These are phyloP conservation scores for Blastomyces silverae DNA, from an alignment of 2,329 filamentous ascomycete species.

Conservation along the genomic window DNA sequence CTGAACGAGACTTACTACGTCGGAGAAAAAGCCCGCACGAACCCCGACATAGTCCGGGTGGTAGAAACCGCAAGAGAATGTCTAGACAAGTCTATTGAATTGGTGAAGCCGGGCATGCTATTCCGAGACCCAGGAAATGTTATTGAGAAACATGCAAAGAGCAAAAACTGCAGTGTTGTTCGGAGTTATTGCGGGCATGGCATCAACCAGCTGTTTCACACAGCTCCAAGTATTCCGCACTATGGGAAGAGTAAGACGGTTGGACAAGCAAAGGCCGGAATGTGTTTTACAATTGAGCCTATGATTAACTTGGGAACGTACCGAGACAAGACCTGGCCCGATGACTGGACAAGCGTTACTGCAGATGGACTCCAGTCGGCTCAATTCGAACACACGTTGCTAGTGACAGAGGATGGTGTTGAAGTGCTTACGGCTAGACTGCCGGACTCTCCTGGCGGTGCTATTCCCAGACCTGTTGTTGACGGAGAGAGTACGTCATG, in stretches of 20 bases:
- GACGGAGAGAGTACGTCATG: conserved; percentile 19
- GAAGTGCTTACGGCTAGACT: conserved; percentile 72
- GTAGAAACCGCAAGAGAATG: conserved; percentile 87
- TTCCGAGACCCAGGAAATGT: conserved; percentile 90
- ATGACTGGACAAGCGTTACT: conserved; percentile 97
- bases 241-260: conserved; percentile 99
- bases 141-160: conserved; percentile 93
- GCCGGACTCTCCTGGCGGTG: conserved; percentile 67
- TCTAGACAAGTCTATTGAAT: conserved; percentile 79
- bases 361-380: conserved; percentile 83
- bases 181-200: conserved; percentile 95
- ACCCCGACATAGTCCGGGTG: conserved; percentile 81
- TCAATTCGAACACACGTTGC: conserved; percentile 86
- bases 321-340: conserved; percentile 91
- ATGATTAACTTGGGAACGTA: conserved; percentile 95
- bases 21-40: conserved; percentile 73
- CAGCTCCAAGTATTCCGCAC: conserved; percentile 87
- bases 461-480: conserved; percentile 51
- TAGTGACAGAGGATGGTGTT: conserved; percentile 75
- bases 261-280: conserved; percentile 85
- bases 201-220: conserved; percentile 89
- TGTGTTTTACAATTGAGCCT: conserved; percentile 98
- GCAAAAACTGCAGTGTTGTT: conserved; percentile 77
- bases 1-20: conserved; percentile 99
- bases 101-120: conserved; percentile 86